phyloP scores from a whole-genome alignment of 345 rosid genomes.

The Dipteronia sinensis region DNA sequence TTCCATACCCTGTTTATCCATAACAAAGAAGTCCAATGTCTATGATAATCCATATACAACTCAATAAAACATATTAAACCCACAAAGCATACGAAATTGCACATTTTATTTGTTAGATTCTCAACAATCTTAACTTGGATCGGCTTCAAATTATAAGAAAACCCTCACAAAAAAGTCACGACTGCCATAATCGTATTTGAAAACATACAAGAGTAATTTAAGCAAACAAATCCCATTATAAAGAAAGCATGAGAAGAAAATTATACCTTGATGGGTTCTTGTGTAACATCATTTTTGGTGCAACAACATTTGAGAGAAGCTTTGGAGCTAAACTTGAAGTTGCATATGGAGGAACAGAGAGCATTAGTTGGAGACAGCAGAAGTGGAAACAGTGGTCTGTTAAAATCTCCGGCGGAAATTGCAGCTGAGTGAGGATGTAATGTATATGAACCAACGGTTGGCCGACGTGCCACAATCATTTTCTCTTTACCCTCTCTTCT shows the following conservation, averaged over 20 bases:
- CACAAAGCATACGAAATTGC: background rate
- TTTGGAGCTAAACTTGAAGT: slow-evolving; percentile 25
- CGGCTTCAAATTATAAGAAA: background rate
- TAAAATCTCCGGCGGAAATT: slow-evolving; percentile 3
- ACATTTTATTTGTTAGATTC: background rate
- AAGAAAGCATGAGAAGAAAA: background rate
- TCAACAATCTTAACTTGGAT: too few relatives aligned
- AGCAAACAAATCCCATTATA: background rate
- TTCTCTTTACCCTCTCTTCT: background rate
- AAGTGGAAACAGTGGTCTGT: background rate
- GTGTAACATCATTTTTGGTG: slow-evolving; percentile 30
- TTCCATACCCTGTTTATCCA: background rate
- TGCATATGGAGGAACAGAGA: slow-evolving; percentile 1
- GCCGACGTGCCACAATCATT: slow-evolving; percentile 28
- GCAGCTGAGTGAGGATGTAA: slow-evolving; percentile 5
- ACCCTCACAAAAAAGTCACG: background rate
- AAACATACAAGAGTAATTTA: background rate
- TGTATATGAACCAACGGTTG: background rate
- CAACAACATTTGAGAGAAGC: slow-evolving; percentile 39
- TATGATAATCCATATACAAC: background rate
- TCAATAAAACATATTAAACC: background rate
- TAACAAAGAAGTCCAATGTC: background rate
- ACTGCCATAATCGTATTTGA: background rate
- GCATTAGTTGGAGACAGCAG: slow-evolving; percentile 8
- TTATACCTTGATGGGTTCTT: slow-evolving; percentile 31